Base-by-base conservation (phyloP, 768 basidiomycete species). In the Rhodosporidiobolus odoratus region DNA sequence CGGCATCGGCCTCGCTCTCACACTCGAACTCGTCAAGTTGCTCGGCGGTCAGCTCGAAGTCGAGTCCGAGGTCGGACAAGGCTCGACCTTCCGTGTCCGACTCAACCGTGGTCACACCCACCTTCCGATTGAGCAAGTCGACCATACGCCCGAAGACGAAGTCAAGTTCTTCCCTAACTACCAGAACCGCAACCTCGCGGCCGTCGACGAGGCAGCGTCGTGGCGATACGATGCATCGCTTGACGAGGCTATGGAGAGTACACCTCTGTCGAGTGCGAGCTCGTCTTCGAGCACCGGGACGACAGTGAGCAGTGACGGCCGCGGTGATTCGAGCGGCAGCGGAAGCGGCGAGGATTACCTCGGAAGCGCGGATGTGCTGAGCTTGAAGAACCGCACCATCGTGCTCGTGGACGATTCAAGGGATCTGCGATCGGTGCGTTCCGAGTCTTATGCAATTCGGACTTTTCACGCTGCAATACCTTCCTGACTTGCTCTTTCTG, bases 1-100 rank as follows among this genome's bases (percentile, higher is more conserved):
- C 27, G 73, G 68, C 25, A 74, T 74, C 48, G 71, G 71, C 1
- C 72, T 75, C 25, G 68, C 71, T 27, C 66, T 75, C 30, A 73
- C 68, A 34, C 75, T 69, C 62, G 74, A 72, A 59, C 62, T 72
- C 43, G 68, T 72, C 66, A 68, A 69, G 47, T 37, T 65, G 32
- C 37, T 75, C 48, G 71, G 72, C 15, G 75, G 75, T 8, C 62
- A 69, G 10, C 56, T 75, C 45, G 69, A 73, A 21, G 75, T 75
- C 34, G 62, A 69, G 41, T 47, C 40, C 23, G 68, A 67, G n/a
- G 40, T 73, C 27, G 72, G 60, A 19, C 38, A 58, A 13, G 71
- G 72, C 9, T 65, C 59, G 8, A 71, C 63, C 21, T 73, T 69
- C 68, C 58, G 52, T 47, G 65, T 48, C n/a, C 65, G 50, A 6